A percentile compares a stretch with the other conserved stretches of the same genome.
Evolutionary conservation across 31 red algal genomes (phyloP).

Genomic region (Bonnemaisonia californica): DNA sequence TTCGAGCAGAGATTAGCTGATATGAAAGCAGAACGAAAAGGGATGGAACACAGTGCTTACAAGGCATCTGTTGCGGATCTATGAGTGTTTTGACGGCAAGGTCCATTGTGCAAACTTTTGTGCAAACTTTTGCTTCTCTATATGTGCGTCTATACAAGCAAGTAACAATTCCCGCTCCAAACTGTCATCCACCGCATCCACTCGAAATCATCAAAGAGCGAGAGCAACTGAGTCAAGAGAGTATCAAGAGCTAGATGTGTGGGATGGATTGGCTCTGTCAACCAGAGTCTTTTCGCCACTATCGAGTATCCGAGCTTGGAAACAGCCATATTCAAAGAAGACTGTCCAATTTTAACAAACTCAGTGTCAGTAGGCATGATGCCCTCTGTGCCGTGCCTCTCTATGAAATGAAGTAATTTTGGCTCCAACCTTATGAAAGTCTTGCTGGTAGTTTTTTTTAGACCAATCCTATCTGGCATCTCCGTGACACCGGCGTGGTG

Average conservation of each 20-base stretch:
- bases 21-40: no score
- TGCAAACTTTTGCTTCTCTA: no score
- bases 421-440: slow-evolving; percentile 44
- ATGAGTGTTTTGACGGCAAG: not conserved
- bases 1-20: slow-evolving; percentile 27
- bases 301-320: slow-evolving; percentile 47
- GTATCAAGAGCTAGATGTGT: no score
- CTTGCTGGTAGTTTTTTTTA: slow-evolving; percentile 50
- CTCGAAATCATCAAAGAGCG: no score
- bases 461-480: slow-evolving; percentile 45
- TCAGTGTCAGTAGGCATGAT: slow-evolving; percentile 74
- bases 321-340: slow-evolving; percentile 41
- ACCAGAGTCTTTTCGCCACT: slow-evolving; percentile 37
- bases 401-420: slow-evolving; percentile 65
- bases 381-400: slow-evolving; percentile 57
- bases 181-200: no score
- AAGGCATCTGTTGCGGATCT: no score
- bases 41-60: no score
- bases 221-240: no score
- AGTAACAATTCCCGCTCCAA: no score
- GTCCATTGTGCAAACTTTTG: no score
- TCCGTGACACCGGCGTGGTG: slow-evolving; percentile 34
- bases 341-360: slow-evolving; percentile 42
- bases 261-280: slow-evolving; percentile 14
- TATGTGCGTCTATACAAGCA: no score